phyloP scores from a whole-genome alignment of 2,329 filamentous ascomycete genomes.

The Bipolaris victoriae region DNA sequence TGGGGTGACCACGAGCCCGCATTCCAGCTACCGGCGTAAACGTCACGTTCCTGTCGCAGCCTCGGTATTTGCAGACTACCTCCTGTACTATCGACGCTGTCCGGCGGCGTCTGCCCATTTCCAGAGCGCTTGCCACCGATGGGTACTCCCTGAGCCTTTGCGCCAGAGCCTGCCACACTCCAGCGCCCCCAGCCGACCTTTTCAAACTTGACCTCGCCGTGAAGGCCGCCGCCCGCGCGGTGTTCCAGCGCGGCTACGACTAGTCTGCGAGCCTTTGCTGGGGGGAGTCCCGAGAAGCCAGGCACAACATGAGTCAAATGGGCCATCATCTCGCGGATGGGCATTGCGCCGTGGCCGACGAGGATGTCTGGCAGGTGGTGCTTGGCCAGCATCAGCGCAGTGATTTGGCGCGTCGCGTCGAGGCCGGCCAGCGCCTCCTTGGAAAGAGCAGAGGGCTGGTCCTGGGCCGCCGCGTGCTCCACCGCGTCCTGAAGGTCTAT shows the following conservation, averaged over 20 bases:
- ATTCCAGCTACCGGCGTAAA: conserved; percentile 64
- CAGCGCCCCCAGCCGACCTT: conserved; percentile 98
- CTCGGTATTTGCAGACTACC: conserved; percentile 57
- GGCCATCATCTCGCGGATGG: conserved; percentile 94
- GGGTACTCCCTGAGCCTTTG: conserved; percentile 60
- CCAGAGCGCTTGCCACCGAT: conserved; percentile 46
- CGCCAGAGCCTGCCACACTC: conserved; percentile 64
- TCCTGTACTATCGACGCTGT: conserved; percentile 52
- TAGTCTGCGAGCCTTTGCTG: conserved; percentile 85
- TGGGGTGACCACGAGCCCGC: conserved; percentile 76
- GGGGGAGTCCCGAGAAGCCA: conserved; percentile 86
- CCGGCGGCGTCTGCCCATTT: conserved; percentile 55
- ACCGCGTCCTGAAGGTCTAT: conserved; percentile 78
- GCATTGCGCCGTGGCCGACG: conserved; percentile 84
- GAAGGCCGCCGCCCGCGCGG: conserved; percentile 64
- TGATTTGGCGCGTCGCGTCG: conserved; percentile 83
- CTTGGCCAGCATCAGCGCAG: conserved; percentile 81
- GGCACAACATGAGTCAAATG: conserved; percentile 92
- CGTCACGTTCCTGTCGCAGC: conserved; percentile 41
- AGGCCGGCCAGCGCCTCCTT: conserved; percentile 60
- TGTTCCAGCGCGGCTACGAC: conserved; percentile 93
- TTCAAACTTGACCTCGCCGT: conserved; percentile 81
- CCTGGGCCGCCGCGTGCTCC: conserved; percentile 57
- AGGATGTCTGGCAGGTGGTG: conserved; percentile 91
- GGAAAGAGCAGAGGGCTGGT: conserved; percentile 53